phyloP scores from a whole-genome alignment of 2,329 filamentous ascomycete species.

The Cordyceps tenuipes region DNA sequence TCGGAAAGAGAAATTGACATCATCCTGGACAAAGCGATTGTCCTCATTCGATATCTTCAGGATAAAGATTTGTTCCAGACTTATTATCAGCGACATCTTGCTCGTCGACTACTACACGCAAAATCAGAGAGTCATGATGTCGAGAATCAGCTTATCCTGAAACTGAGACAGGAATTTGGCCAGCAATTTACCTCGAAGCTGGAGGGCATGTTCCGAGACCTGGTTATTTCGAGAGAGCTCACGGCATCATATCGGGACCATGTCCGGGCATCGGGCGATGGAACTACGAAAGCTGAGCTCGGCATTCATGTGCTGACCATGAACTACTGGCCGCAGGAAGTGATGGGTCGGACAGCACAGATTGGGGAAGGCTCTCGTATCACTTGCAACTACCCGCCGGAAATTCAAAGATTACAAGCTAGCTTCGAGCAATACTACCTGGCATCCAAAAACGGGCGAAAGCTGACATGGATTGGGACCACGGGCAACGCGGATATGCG shows the following conservation, averaged over 20 bases:
- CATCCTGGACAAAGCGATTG: constrained; percentile 82
- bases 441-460: constrained; percentile 76
- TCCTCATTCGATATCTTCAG: constrained; percentile 75
- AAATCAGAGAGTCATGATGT: constrained; percentile 87
- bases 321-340: constrained; percentile 90
- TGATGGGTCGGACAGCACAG: constrained; percentile 58
- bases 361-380: constrained; percentile 35
- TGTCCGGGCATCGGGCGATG: constrained; percentile 43
- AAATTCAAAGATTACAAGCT: constrained; percentile 66
- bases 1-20: constrained; percentile 79
- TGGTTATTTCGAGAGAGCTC: constrained; percentile 78
- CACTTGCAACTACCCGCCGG: constrained; percentile 62
- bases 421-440: constrained; percentile 88
- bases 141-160: constrained; percentile 89
- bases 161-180: constrained; percentile 95
- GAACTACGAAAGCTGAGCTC: constrained; percentile 57
- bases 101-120: constrained; percentile 75
- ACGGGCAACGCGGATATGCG: constrained; percentile 78
- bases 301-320: constrained; percentile 79
- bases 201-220: constrained; percentile 97
- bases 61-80: constrained; percentile 94
- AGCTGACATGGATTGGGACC: constrained; percentile 70
- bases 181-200: constrained; percentile 90
- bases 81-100: constrained; percentile 97
- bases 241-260: constrained; percentile 68